phyloP scores from a whole-genome alignment of 352 stramenopile species.

The Phytophthora vignae region DNA sequence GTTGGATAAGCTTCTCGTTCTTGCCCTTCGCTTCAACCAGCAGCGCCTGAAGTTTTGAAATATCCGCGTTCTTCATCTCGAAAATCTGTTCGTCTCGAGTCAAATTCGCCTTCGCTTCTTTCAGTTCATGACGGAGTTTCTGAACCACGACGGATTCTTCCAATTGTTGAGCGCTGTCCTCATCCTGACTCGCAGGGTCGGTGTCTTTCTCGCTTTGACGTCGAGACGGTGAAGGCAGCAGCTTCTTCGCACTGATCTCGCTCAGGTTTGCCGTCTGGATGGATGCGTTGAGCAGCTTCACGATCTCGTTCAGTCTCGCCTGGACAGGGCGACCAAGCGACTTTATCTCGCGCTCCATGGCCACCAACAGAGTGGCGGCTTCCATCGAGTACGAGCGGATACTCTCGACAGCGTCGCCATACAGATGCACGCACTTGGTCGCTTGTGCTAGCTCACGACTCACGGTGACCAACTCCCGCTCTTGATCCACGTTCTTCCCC shows the following conservation, averaged over 20 bases:
- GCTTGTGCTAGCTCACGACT: constrained; percentile 47
- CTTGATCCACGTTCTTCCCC: constrained; percentile 7
- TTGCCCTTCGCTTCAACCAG: constrained; percentile 72
- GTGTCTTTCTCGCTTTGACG: constrained; percentile 17
- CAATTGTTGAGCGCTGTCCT: constrained; percentile 15
- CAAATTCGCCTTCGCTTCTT: constrained; percentile 71
- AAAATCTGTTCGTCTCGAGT: constrained; percentile 86
- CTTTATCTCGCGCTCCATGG: constrained; percentile 83
- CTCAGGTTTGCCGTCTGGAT: constrained; percentile 72
- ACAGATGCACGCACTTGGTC: constrained; percentile 48
- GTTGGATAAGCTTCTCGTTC: constrained; percentile 76
- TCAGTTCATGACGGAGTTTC: constrained; percentile 63
- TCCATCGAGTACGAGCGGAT: constrained; percentile 73
- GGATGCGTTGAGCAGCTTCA: constrained; percentile 76
- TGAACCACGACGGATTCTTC: constrained; percentile 38
- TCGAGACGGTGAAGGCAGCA: constrained; percentile 18
- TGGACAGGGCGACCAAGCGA: constrained; percentile 73
- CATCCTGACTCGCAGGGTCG: constrained; percentile 19
- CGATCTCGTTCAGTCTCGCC: constrained; percentile 83
- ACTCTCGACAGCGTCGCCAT: constrained; percentile 58
- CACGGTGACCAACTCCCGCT: constrained; percentile 15
- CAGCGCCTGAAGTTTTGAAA: constrained; percentile 66
- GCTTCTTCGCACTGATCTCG: constrained; percentile 37
- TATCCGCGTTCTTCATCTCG: constrained; percentile 84
- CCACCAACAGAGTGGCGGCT: constrained; percentile 72